Conservation (phyloP, 1,284 basidiomycete genomes). For the Ceraceosorus bombacis region DNA sequence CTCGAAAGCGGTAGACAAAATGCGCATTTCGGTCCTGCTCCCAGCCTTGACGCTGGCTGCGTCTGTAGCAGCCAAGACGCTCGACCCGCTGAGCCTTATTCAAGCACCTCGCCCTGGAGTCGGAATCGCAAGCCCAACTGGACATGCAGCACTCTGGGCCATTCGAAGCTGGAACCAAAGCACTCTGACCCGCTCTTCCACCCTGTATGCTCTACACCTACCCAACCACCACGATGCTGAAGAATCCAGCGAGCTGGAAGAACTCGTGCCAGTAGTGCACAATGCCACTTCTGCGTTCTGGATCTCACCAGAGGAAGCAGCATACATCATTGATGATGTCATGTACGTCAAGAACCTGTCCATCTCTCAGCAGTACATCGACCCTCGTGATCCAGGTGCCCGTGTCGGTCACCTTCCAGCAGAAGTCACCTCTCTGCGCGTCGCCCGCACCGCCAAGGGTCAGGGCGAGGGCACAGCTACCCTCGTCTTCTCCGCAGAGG, state of each 20-base stretch:
- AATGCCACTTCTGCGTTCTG: constrained; percentile 9
- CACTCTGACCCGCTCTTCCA: no score
- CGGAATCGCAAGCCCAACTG: constrained; percentile 6
- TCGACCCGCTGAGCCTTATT: constrained; percentile 9
- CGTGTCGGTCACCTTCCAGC: constrained; percentile 5
- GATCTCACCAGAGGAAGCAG: constrained; percentile 1
- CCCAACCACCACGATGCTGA: no score
- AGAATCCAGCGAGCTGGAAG: not conserved
- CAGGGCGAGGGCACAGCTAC: constrained; percentile 1
- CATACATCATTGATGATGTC: no score
- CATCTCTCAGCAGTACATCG: not conserved
- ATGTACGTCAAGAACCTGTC: constrained; percentile 3
- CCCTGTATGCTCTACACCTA: no score
- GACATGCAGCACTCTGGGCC: not conserved
- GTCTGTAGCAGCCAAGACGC: not conserved
- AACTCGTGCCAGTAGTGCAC: not conserved
- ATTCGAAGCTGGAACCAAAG: not conserved
- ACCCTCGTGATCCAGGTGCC: not conserved
- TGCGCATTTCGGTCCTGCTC: no score
- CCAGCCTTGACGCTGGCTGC: no score
- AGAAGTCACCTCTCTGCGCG: constrained; percentile 2
- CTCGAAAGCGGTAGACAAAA: no score
- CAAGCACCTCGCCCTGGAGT: constrained; percentile 5
- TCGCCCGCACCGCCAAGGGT: not conserved
- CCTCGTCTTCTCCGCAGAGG: constrained; percentile 25